Percentiles rank a stretch among this genome's conserved stretches.
These are phyloP conservation scores for Rubia balearica DNA, from an alignment of 305 asterid genomes.

Conservation along the genomic window DNA sequence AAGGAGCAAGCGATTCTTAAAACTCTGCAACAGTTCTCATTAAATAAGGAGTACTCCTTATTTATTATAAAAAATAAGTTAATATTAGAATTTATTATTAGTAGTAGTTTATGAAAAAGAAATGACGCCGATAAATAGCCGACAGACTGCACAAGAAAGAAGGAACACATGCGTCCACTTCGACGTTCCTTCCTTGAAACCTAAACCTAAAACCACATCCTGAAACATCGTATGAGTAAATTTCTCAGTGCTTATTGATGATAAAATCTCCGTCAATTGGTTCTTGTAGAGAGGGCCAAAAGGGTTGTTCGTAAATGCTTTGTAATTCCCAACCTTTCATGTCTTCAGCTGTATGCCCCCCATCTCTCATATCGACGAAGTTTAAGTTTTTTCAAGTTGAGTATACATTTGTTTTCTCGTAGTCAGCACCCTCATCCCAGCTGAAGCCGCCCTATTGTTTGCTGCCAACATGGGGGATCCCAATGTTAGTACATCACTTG, in stretches of 20 bases:
- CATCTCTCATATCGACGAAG: constrained; percentile 24
- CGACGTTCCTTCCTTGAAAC: constrained; percentile 4
- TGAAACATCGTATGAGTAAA: not conserved
- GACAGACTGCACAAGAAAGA: constrained; percentile 2
- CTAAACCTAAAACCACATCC: constrained; percentile 1
- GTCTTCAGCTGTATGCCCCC: constrained; percentile 22
- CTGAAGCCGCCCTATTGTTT: constrained; percentile 20
- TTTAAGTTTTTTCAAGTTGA: constrained; percentile 24
- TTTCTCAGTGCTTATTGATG: constrained; percentile 5
- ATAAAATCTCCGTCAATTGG: constrained; percentile 12
- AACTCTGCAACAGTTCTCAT: too few relatives aligned
- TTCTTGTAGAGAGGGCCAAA: not conserved
- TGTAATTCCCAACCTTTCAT: constrained; percentile 36
- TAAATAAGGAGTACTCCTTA: too few relatives aligned
- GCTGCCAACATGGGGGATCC: constrained; percentile 42
- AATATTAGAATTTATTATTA: too few relatives aligned
- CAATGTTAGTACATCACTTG: constrained; percentile 19
- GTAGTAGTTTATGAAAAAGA: too few relatives aligned
- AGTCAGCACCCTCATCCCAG: constrained; percentile 23
- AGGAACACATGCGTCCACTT: constrained; percentile 1
- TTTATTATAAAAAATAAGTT: too few relatives aligned
- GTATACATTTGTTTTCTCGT: constrained; percentile 26
- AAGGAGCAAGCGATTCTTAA: too few relatives aligned
- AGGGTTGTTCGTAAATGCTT: constrained; percentile 25
- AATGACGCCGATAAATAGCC: not conserved